Percentiles rank a stretch among this genome's conserved stretches.
Conservation (phyloP, 768 basidiomycete genomes). For the Auricularia auricula-judae region DNA sequence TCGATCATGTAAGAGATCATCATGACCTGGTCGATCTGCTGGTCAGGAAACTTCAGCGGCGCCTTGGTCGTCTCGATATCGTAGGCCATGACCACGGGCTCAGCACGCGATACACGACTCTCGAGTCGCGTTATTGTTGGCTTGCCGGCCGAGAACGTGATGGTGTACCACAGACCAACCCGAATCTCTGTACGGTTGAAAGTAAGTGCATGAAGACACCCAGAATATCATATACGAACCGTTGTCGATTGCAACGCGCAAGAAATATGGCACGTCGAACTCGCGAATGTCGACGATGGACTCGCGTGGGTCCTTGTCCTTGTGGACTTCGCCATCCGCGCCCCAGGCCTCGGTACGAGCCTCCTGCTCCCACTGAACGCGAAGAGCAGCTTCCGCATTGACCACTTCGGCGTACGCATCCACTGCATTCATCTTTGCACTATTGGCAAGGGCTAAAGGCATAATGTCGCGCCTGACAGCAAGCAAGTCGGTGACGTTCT, state of each 20-base stretch:
- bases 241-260: conserved; percentile 98
- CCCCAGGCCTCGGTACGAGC: conserved; percentile 46
- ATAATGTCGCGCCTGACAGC: conserved; percentile 77
- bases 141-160: conserved; percentile 73
- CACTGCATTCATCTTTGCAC: conserved; percentile 86
- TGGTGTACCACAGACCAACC: conserved; percentile 94
- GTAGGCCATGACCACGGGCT: conserved; percentile 96
- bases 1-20: conserved; percentile 99
- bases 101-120: conserved; percentile 93
- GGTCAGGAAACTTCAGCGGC: conserved; percentile 99
- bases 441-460: conserved; percentile 82
- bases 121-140: conserved; percentile 59
- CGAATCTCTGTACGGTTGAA: conserved; percentile 51
- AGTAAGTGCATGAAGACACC: neutral
- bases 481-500: conserved; percentile 89
- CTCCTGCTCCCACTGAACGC: conserved; percentile 59
- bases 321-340: conserved; percentile 23
- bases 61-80: conserved; percentile 99
- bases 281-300: conserved; percentile 91
- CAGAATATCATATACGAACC: conserved; percentile 20
- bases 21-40: conserved; percentile 95
- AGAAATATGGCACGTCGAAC: conserved; percentile 94
- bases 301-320: conserved; percentile 76
- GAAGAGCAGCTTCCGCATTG: conserved; percentile 46
- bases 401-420: conserved; percentile 98